phyloP scores from a whole-genome alignment of 148 eudicot genomes.

The Chenopodium berlandieri region DNA sequence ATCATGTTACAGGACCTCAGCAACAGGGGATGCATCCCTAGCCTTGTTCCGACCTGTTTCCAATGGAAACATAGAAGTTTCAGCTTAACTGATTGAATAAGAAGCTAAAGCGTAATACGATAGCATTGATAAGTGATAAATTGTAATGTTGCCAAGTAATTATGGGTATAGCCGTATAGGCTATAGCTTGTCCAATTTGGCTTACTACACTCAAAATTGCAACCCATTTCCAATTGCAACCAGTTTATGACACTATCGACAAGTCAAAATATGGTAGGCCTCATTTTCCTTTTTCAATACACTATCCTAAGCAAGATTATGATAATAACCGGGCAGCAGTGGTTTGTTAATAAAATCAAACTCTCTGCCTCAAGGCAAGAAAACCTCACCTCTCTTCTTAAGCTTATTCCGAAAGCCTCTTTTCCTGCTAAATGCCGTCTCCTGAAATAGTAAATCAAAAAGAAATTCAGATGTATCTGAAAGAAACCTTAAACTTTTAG shows the following conservation, averaged over 20 bases:
- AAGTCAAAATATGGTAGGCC: neutral
- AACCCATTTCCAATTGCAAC: neutral
- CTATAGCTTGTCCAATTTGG: neutral
- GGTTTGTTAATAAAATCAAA: neutral
- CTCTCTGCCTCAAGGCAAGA: neutral
- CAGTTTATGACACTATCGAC: neutral
- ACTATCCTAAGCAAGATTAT: neutral
- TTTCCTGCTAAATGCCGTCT: conserved; percentile 96
- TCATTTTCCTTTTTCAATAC: neutral
- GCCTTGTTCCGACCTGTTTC: conserved; percentile 17
- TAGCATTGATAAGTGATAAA: neutral
- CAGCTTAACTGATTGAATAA: neutral
- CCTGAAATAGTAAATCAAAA: conserved; percentile 47
- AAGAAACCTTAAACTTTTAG: neutral
- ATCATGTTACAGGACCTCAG: conserved; percentile 9
- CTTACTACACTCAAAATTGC: neutral
- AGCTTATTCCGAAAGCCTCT: conserved; percentile 86
- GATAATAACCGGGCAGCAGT: neutral
- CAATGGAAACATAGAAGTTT: neutral
- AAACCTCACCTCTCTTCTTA: conserved; percentile 65
- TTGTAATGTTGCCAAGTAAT: neutral
- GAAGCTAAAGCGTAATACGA: neutral
- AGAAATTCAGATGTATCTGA: neutral
- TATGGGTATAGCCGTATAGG: neutral
- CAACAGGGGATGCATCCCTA: conserved; percentile 11